Evolutionary conservation across 768 basidiomycete genomes (phyloP), one percentile per base, ranked within the genome.

Genomic region (Hygrophorus pudorinus): DNA sequence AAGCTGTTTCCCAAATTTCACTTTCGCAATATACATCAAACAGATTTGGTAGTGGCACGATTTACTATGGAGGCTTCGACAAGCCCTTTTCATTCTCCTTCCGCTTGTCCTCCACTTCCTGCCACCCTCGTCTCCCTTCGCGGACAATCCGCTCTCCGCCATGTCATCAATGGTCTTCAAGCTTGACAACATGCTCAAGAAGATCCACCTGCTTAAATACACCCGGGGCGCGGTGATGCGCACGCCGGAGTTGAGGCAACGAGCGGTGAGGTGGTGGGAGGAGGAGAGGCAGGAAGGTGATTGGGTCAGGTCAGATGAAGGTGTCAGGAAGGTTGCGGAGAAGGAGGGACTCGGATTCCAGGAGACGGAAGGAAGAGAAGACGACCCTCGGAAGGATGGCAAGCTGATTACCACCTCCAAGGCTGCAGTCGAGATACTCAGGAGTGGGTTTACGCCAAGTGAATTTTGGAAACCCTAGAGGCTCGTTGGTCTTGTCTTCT

Each of bases 41-140:
- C 16, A 37, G 20, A n/a, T 16, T 30, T 18, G 3, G 24, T 48
- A 86, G 84, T 81, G 78, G 77, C 79, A 84, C 60, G 81, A 86
- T 56, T 64, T 56, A 20, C 60, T 80, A 30, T 70, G 73, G 56
- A 55, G 67, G 38, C 48, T 61, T 28, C 81, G 85, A n/a, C 72
- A 74, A 42, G 20, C 66, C 1, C 57, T 82, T 42, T 81, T 86
- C 61, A 63, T 84, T 45, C 5, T 68, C 24, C 64, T 85, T 2
- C 79, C 82, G 4, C 49, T 76, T 20, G 29, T 73, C 41, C 54
- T 78, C 8, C 68, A 72, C 55, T 50, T 65, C 40, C 68, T 75
- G 4, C 66, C 65, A 14, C 52, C 62, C 48, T 50, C 56, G 45
- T 53, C 56, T 51, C 60, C 65, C 51, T 45, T 46, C 55, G 63